Evolutionary conservation across 345 rosid genomes (phyloP).

Genomic region (Litchi chinensis): DNA sequence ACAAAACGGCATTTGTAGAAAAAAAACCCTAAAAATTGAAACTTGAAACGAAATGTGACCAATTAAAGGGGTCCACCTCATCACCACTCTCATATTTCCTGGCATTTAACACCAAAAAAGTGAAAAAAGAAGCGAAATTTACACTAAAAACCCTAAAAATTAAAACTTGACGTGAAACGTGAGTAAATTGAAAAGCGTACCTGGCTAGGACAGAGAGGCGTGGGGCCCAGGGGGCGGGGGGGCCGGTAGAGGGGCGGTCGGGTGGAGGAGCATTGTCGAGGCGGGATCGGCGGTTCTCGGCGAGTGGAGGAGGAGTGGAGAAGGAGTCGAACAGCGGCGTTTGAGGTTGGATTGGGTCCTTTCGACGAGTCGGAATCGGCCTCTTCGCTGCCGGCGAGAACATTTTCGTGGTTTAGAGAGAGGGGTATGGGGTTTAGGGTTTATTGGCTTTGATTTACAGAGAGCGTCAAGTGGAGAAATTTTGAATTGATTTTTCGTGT

Average conservation of each 20-base stretch:
- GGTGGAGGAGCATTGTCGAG: conserved; percentile 41
- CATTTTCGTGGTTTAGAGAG: conserved; percentile 38
- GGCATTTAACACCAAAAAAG: too few species aligned
- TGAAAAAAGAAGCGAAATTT: too few species aligned
- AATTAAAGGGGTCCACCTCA: background rate
- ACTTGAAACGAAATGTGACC: background rate
- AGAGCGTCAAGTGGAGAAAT: conserved; percentile 3
- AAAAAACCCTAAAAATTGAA: background rate
- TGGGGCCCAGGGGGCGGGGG: conserved; percentile 94
- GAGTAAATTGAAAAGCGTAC: conserved; percentile 30
- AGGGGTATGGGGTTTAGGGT: conserved; percentile 34
- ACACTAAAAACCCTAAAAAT: too few species aligned
- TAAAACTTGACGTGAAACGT: too few species aligned
- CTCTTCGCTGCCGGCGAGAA: conserved; percentile 77
- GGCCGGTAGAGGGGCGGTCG: conserved; percentile 72
- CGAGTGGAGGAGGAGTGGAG: conserved; percentile 52
- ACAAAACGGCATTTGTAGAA: background rate
- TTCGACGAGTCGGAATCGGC: conserved; percentile 46
- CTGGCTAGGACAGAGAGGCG: conserved; percentile 91
- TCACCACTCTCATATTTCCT: too few species aligned
- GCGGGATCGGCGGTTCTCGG: conserved; percentile 39
- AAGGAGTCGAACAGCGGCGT: conserved; percentile 34
- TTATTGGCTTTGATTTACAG: background rate
- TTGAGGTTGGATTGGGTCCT: conserved; percentile 37
- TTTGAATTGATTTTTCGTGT: conserved; percentile 12